A percentile compares a stretch with the other conserved stretches of the same genome.
Evolutionary conservation across 495 filamentous ascomycete species (phyloP).

Genomic region (Penicillium samsonianum): DNA sequence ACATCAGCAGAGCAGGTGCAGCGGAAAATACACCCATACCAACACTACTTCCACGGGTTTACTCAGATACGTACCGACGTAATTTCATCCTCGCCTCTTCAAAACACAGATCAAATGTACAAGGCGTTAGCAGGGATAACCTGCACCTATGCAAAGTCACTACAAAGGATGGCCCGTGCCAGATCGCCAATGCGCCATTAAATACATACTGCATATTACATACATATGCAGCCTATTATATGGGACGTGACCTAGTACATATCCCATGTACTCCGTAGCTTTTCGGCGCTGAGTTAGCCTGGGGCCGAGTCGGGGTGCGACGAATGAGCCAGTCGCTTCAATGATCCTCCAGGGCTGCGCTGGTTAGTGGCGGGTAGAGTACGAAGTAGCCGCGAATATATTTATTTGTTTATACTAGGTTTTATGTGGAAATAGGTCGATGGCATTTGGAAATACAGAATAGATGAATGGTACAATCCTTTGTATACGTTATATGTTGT

Average conservation of each 20-base stretch:
- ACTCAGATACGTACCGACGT: background rate
- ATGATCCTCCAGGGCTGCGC: conserved; percentile 18
- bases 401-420: background rate
- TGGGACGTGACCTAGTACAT: conserved; percentile 1
- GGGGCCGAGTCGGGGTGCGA: conserved; percentile 33
- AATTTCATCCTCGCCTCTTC: background rate
- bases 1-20: conserved; percentile 14
- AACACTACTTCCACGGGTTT: conserved; percentile 8
- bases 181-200: conserved; percentile 25
- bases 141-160: conserved; percentile 5
- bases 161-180: conserved; percentile 12
- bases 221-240: conserved; percentile 2
- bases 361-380: conserved; percentile 9
- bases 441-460: background rate
- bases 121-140: conserved; percentile 4
- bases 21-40: background rate
- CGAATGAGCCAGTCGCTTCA: conserved; percentile 27
- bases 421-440: background rate
- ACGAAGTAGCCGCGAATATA: background rate
- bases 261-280: background rate
- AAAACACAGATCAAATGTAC: background rate
- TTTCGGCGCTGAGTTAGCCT: conserved; percentile 17
- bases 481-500: background rate
- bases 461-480: background rate
- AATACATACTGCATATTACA: conserved; percentile 3